These are phyloP conservation scores for Ogataea paradorogensis DNA, from an alignment of 805 yeast species.

Conservation along the genomic window DNA sequence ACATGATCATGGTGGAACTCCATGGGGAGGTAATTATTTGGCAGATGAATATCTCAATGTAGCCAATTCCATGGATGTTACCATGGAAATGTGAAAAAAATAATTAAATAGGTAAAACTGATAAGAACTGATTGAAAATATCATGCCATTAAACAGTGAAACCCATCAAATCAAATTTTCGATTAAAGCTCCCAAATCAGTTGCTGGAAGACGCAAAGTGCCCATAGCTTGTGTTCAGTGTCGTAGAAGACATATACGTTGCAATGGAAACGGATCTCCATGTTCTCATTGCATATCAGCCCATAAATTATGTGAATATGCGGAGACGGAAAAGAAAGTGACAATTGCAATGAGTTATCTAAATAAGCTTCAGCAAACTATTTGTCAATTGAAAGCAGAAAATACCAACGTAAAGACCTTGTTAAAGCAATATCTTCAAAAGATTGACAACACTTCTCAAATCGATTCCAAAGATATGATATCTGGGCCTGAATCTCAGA, in stretches of 20 bases:
- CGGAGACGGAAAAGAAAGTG: conserved; percentile 61
- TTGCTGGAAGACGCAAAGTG: conserved; percentile 7
- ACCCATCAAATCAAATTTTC: conserved; percentile 18
- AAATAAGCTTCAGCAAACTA: conserved; percentile 57
- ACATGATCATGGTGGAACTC: conserved; percentile 20
- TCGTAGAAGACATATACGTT: conserved; percentile 62
- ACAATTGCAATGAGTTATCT: conserved; percentile 63
- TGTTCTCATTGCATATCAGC: conserved; percentile 60
- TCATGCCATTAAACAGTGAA: conserved; percentile 14
- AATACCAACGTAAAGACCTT: conserved; percentile 48
- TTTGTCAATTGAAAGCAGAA: conserved; percentile 56
- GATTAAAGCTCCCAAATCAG: conserved; percentile 1
- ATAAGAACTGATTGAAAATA: conserved; percentile 1
- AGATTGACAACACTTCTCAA: background rate
- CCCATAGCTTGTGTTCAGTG: conserved; percentile 51
- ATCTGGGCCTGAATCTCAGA: background rate
- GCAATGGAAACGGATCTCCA: conserved; percentile 64
- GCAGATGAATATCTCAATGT: conserved; percentile 21
- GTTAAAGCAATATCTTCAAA: conserved; percentile 26
- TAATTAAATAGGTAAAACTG: background rate
- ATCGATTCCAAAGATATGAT: background rate
- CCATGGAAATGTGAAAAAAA: conserved; percentile 5
- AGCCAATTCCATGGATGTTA: conserved; percentile 18
- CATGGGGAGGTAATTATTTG: conserved; percentile 23
- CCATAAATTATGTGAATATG: conserved; percentile 58